Conservation (phyloP, 257 asterid genomes). For the Cordia subcordata region DNA sequence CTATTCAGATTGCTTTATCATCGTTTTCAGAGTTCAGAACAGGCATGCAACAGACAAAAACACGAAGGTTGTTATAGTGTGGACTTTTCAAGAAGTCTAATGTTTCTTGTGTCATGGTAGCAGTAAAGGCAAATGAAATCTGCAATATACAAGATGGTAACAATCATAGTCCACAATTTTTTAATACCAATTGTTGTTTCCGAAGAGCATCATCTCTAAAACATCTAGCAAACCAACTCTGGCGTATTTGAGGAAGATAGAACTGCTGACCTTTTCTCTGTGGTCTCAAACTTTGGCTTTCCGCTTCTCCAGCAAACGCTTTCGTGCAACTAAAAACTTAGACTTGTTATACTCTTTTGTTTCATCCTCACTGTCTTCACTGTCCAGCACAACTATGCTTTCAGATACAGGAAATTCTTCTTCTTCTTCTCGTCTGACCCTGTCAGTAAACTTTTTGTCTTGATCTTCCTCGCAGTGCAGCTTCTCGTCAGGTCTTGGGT, state of each 20-base stretch:
- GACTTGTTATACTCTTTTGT: conserved; percentile 36
- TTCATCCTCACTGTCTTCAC: conserved; percentile 78
- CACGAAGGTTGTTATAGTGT: too few relatives aligned
- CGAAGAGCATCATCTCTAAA: background rate
- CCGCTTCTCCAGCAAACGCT: conserved; percentile 46
- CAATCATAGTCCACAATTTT: too few relatives aligned
- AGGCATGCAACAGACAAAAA: too few relatives aligned
- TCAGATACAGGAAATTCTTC: conserved; percentile 27
- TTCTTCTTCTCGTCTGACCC: conserved; percentile 18
- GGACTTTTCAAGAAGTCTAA: too few relatives aligned
- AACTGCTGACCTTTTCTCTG: background rate
- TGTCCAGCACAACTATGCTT: conserved; percentile 59
- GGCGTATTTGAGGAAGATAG: background rate
- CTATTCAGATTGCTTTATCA: too few relatives aligned
- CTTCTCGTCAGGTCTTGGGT: conserved; percentile 20
- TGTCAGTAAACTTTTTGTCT: conserved; percentile 12
- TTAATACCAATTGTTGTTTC: too few relatives aligned
- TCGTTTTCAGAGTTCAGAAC: too few relatives aligned
- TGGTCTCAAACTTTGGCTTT: conserved; percentile 15
- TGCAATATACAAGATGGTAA: too few relatives aligned
- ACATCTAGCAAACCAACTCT: background rate
- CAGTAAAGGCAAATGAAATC: too few relatives aligned
- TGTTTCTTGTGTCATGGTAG: too few relatives aligned
- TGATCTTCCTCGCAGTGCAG: conserved; percentile 24
- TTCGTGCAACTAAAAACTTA: conserved; percentile 43